Evolutionary conservation across 2,329 filamentous ascomycete species (phyloP).

Genomic region (Bertia moriformis): DNA sequence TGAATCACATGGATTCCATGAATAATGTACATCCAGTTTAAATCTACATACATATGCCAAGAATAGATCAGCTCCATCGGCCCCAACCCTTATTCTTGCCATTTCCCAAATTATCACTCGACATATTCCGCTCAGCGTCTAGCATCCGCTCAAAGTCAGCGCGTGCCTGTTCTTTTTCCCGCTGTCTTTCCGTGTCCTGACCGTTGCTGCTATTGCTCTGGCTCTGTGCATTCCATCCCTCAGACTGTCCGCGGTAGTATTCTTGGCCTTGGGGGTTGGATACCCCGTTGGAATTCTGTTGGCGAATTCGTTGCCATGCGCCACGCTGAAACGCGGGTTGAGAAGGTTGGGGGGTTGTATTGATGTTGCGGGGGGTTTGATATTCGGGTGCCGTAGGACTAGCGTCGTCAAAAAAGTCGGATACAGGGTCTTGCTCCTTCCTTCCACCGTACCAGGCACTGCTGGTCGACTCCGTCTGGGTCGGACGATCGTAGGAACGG

Average conservation of each 20-base stretch:
- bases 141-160: slow-evolving; percentile 24
- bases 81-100: background rate
- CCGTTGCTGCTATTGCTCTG: too few species aligned
- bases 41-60: too few species aligned
- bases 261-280: background rate
- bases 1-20: too few species aligned
- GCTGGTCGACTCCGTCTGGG: background rate
- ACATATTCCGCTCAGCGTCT: slow-evolving; percentile 18
- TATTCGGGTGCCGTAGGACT: slow-evolving; percentile 18
- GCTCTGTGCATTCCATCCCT: too few species aligned
- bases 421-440: too few species aligned
- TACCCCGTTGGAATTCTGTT: slow-evolving; percentile 8
- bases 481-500: background rate
- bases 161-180: slow-evolving; percentile 20
- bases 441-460: too few species aligned
- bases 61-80: background rate
- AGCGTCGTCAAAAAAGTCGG: slow-evolving; percentile 13
- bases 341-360: too few species aligned
- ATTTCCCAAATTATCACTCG: slow-evolving; percentile 5
- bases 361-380: slow-evolving; percentile 5
- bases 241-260: too few species aligned
- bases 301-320: slow-evolving; percentile 20
- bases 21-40: too few species aligned
- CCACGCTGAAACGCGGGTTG: slow-evolving; percentile 10
- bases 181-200: slow-evolving; percentile 8